A percentile compares a stretch with the other conserved stretches of the same genome.
Conservation (phyloP, 1,139 yeast genomes). For the Protomyces macrosporus region DNA sequence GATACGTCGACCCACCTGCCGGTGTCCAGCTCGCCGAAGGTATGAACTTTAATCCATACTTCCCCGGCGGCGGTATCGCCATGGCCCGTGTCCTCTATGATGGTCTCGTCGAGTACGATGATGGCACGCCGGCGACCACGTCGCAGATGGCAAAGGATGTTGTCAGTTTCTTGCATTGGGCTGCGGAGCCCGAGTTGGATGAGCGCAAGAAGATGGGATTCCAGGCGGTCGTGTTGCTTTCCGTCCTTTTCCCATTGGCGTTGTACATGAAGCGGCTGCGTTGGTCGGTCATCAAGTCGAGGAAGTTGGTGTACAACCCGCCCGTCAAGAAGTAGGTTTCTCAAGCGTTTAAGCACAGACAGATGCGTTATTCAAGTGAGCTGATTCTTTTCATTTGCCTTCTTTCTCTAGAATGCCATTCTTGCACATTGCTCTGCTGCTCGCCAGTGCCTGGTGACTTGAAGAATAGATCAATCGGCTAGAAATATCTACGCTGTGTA, state of each 20-base stretch:
- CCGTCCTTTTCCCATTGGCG: conserved; percentile 74
- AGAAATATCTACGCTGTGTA: too few relatives aligned
- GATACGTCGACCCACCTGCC: conserved; percentile 98
- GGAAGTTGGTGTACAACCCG: conserved; percentile 74
- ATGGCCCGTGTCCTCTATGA: conserved; percentile 98
- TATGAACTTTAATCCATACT: conserved; percentile 97
- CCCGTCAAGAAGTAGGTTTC: conserved; percentile 12
- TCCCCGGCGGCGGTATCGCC: conserved; percentile 99
- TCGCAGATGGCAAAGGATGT: conserved; percentile 99
- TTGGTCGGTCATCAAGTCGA: conserved; percentile 93
- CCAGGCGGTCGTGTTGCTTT: conserved; percentile 77
- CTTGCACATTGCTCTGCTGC: background rate
- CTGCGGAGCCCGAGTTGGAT: conserved; percentile 97
- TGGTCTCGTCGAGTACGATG: conserved; percentile 95
- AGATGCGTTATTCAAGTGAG: too few relatives aligned
- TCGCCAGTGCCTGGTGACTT: too few relatives aligned
- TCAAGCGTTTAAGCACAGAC: too few relatives aligned
- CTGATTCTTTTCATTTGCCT: too few relatives aligned
- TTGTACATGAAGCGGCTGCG: conserved; percentile 96
- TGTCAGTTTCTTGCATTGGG: conserved; percentile 92
- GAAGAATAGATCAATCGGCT: too few relatives aligned
- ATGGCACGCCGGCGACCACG: conserved; percentile 97
- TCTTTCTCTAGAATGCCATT: background rate
- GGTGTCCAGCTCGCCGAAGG: conserved; percentile 81
- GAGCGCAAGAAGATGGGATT: conserved; percentile 96